Base-by-base conservation (phyloP, 345 rosid species). In the Boechera divaricarpa region DNA sequence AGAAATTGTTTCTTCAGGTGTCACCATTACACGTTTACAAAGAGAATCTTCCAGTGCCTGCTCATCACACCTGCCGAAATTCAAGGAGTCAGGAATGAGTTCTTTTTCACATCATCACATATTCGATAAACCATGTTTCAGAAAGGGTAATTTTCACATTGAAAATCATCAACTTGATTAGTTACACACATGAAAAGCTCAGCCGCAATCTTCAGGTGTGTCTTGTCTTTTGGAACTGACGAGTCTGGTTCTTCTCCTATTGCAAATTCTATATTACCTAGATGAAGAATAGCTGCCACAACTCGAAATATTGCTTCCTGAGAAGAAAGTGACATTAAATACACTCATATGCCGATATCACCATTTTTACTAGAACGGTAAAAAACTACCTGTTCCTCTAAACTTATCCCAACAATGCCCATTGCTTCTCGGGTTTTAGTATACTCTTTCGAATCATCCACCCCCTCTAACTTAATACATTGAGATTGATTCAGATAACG, bases 1-100 rank as follows among this genome's bases (percentile, higher is more conserved):
- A 48, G 95, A 88, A 76, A 94, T 94, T 63, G 94, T 90, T 83
- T 94, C 98, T 82, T 90, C 98, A 77, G 95, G 98, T 58, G 98
- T 94, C 78, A 94, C 98, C 75, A 94, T 94, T 38, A 87, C 89
- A 67, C 97, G 98, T 77, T 89, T 89, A 83, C 98, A 94, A 35
- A 94, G 89, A 82, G 97, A 92, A 85, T 92, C 95, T 89, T 94
- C 98, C 21, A 94, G 81, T 26, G 89, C 88, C 83, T 87, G 87
- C 59, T 70, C 86, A 84, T 94, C 90, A 62, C 98, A 94, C 97
- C 98, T 92, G 79, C 71, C 80, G 41, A 80, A 78, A 70, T 57
- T 53, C 68, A 49, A 68, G 7, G 35, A 39, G 66, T 62, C 70
- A 73, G 57, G 69, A 81, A 58, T 51, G 21, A 45, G 0, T 53